Evolutionary conservation across 2,329 filamentous ascomycete species (phyloP), one percentile per base, ranked within the genome.

Genomic region (Teratosphaeria viscida): DNA sequence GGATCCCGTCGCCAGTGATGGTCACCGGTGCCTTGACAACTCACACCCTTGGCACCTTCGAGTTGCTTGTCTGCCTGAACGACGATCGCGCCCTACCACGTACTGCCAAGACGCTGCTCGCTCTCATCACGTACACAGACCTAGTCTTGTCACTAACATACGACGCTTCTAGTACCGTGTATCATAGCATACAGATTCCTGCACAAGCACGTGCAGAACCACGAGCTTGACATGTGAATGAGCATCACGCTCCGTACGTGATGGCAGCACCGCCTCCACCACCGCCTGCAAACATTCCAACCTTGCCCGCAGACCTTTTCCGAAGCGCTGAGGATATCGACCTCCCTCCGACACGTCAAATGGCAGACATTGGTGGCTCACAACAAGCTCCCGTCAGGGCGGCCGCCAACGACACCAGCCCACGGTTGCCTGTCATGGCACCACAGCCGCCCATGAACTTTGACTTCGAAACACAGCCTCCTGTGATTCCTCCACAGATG

Each of bases 211-310:
- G 16, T 16, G 27, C 27, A 19, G 12, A 27, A 11, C 5, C 11
- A n/a, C 12, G 54, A 43, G 19, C 43, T 23, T 49, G 43, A 49
- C 43, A 49, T 49, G 43, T 49, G 43, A 49, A 49, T 23, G 43
- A n/a, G n/a, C 43, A 23, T 23, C 43, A 49, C 43, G 43, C 43
- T 19, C 16, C 43, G 43, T 10, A 49, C 43, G 37, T 29, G 16
- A 58, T 60, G 59, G 59, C 52, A 27, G 52, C 59, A 34, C 56
- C 59, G 19, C 56, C 59, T 49, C 19, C 43, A 49, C 43, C n/a
- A 49, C 43, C 43, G 19, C 43, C 43, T 6, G 8, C n/a, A 39
- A 56, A 55, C 27, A 53, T 61, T 26, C 39, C 59, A 27, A 32
- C 57, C 16, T n/a, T 43, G 19, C 52, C 56, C 27, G 34, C 56